phyloP scores from a whole-genome alignment of 2,329 filamentous ascomycete genomes.

The Neonectria neomacrospora region DNA sequence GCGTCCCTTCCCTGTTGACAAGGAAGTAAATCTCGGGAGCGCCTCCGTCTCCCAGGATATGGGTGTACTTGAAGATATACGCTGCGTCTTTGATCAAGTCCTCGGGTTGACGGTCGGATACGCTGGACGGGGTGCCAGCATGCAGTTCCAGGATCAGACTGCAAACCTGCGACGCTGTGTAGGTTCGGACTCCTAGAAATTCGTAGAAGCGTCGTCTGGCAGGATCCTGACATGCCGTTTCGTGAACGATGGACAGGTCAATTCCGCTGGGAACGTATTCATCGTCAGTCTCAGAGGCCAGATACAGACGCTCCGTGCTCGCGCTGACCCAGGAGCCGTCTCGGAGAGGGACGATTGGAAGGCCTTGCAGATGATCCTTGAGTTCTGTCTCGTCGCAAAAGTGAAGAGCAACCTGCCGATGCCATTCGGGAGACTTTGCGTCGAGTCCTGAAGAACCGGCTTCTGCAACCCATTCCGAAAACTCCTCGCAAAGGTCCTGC shows the following conservation, averaged over 20 bases:
- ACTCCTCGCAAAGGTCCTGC: neutral
- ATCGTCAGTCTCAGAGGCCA: neutral
- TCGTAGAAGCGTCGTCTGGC: conserved; percentile 7
- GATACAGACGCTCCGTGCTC: neutral
- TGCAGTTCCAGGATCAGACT: conserved; percentile 16
- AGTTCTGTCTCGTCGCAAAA: neutral
- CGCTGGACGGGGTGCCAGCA: neutral
- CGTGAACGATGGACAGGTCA: conserved; percentile 7
- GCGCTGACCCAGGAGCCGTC: conserved; percentile 18
- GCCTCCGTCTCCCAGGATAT: neutral
- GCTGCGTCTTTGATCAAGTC: conserved; percentile 12
- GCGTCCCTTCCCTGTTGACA: neutral
- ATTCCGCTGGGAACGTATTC: conserved; percentile 14
- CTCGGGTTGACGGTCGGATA: neutral
- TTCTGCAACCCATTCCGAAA: conserved; percentile 3
- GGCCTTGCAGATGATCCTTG: neutral
- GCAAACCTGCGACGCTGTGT: conserved; percentile 12
- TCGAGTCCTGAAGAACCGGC: neutral
- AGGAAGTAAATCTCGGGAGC: conserved; percentile 15
- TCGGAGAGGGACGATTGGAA: conserved; percentile 19
- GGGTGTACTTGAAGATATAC: conserved; percentile 11
- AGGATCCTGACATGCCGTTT: neutral
- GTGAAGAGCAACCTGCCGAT: neutral
- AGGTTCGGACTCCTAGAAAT: conserved; percentile 9
- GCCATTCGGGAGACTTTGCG: neutral